Percentiles rank a stretch among this genome's conserved stretches.
Conservation (phyloP, 2,329 filamentous ascomycete species). For the Pyricularia pennisetigena region DNA sequence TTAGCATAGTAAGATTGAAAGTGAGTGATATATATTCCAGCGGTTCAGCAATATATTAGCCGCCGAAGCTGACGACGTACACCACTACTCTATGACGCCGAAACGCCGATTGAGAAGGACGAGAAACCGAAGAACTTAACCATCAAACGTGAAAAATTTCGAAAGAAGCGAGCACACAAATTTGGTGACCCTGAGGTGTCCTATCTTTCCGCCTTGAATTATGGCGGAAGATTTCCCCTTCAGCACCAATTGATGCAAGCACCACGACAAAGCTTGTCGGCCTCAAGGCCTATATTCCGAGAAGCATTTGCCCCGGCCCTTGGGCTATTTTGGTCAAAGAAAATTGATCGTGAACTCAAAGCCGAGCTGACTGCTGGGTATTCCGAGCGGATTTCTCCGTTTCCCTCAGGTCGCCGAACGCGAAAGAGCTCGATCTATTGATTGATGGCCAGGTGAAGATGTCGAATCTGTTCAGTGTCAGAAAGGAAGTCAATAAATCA, state of each 20-base stretch:
- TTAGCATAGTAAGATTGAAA: neutral
- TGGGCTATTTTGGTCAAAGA: neutral
- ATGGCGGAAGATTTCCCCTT: neutral
- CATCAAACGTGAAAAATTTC: neutral
- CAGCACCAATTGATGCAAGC: neutral
- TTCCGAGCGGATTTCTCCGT: neutral
- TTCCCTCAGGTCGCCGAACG: neutral
- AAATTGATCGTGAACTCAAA: constrained; percentile 4
- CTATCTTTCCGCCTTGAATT: neutral
- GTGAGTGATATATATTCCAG: too few relatives aligned
- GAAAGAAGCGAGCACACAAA: neutral
- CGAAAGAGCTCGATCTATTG: neutral
- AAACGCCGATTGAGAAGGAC: neutral
- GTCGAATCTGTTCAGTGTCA: neutral
- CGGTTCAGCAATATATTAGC: too few relatives aligned
- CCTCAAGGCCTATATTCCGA: neutral
- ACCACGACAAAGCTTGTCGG: neutral
- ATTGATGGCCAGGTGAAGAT: neutral
- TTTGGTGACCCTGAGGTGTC: neutral
- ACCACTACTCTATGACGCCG: neutral
- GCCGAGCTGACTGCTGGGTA: constrained; percentile 1
- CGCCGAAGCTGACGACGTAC: neutral
- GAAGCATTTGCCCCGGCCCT: neutral
- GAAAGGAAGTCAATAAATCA: neutral
- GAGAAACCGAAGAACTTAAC: neutral